Evolutionary conservation across 306 rosid genomes (phyloP), one percentile per base, ranked within the genome.

Genomic region (Corylus avellana): DNA sequence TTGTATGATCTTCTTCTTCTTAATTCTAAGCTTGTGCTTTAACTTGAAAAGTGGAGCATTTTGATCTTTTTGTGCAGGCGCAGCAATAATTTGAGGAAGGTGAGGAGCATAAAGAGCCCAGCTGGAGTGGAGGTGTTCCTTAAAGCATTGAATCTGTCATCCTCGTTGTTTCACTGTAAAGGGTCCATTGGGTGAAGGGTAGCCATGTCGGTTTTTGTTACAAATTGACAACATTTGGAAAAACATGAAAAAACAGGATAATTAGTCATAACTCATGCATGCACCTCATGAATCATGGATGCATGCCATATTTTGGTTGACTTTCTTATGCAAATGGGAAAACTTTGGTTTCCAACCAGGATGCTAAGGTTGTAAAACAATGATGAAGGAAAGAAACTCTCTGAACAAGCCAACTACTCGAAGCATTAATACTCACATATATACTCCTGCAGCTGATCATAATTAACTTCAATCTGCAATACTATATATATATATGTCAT

Each of bases 191-290:
- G 7, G 20, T 13, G 8, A 29, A 63, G 70, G 18, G n/a, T 14
- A 32, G n/a, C 46, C 14, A 14, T 55, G 70, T 16, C 70, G 35
- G 44, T 22, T 58, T 58, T n/a, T 20, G 12, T 58, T 20, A 22
- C 64, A 58, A 0, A 10, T 58, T 58, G 64, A 25, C 64, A 58
- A 25, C 64, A 58, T 32, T 25, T n/a, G n/a, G 9, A 20, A 58
- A 58, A 58, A 58, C 64, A 58, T 22, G 64, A 58, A 10, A 58
- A 58, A 58, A 58, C 64, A 58, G 64, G 35, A 58, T 58, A 8
- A 58, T 58, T 25, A 57, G 63, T 3, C 63, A 57, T 58, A 9
- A 20, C 32, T 58, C 64, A 58, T 58, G 25, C 64, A 58, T 20
- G 12, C 29, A 8, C 49, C 1, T 46, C 49, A 46, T 46, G 49